Percentiles rank a stretch among this genome's conserved stretches.
These are phyloP conservation scores for Trichophyton simii DNA, from an alignment of 2,329 filamentous ascomycete genomes.

Conservation along the genomic window DNA sequence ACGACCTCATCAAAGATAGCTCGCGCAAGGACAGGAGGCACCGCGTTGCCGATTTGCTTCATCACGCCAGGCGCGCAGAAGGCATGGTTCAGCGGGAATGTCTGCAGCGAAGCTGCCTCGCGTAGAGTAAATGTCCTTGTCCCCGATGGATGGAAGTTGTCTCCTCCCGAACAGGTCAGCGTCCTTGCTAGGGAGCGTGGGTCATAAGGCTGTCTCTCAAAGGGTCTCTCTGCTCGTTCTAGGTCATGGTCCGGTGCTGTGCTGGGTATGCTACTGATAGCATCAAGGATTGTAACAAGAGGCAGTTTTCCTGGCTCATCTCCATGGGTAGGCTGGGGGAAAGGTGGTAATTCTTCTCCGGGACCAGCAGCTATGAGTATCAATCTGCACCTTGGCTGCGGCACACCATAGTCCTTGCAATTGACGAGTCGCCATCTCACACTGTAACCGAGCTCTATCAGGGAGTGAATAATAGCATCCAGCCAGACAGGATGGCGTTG, in stretches of 20 bases:
- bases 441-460: slow-evolving; percentile 55
- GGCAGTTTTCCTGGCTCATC: slow-evolving; percentile 21
- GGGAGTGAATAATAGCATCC: slow-evolving; percentile 47
- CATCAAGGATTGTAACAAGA: slow-evolving; percentile 31
- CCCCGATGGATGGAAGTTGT: slow-evolving; percentile 55
- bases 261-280: slow-evolving; percentile 30
- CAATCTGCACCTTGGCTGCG: slow-evolving; percentile 37
- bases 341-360: slow-evolving; percentile 55
- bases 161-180: slow-evolving; percentile 51
- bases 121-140: slow-evolving; percentile 50
- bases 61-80: slow-evolving; percentile 39
- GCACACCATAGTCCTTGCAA: slow-evolving; percentile 38
- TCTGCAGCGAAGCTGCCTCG: slow-evolving; percentile 57
- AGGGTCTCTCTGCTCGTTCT: slow-evolving; percentile 16
- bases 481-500: slow-evolving; percentile 46
- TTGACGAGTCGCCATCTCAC: slow-evolving; percentile 54
- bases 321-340: slow-evolving; percentile 51
- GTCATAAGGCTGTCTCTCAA: slow-evolving; percentile 32
- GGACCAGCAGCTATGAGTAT: slow-evolving; percentile 47
- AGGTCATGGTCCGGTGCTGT: slow-evolving; percentile 34
- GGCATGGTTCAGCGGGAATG: slow-evolving; percentile 50
- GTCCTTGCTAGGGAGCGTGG: slow-evolving; percentile 41
- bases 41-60: slow-evolving; percentile 67
- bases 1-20: slow-evolving; percentile 29
- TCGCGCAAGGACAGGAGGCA: slow-evolving; percentile 45